These are phyloP conservation scores for Sphaerosporella brunnea DNA, from an alignment of 495 filamentous ascomycete species.

Conservation along the genomic window DNA sequence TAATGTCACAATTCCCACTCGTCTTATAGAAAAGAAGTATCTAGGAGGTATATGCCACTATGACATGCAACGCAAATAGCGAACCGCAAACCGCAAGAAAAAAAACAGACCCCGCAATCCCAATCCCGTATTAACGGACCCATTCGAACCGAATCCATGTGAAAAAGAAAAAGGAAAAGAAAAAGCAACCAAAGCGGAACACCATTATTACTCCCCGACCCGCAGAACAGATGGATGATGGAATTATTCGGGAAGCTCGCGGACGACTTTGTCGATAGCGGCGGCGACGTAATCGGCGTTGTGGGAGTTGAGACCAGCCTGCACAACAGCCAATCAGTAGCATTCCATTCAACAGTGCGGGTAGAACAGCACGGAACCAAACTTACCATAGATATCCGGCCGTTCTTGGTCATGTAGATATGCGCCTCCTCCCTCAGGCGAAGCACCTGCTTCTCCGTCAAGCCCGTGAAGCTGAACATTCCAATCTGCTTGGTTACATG, in stretches of 20 bases:
- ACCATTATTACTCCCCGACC: not conserved
- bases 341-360: not conserved
- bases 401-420: slow-evolving; percentile 98
- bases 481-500: slow-evolving; percentile 98
- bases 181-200: not conserved
- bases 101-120: not conserved
- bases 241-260: slow-evolving; percentile 26
- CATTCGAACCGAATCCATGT: too few relatives aligned
- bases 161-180: not conserved
- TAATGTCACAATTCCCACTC: too few relatives aligned
- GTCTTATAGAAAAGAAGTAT: too few relatives aligned
- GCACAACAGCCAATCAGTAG: not conserved
- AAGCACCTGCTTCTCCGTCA: slow-evolving; percentile 71
- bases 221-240: not conserved
- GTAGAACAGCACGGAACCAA: not conserved
- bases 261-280: slow-evolving; percentile 70
- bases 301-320: slow-evolving; percentile 73
- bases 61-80: not conserved
- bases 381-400: slow-evolving; percentile 62
- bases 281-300: slow-evolving; percentile 88
- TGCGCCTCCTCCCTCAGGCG: slow-evolving; percentile 64
- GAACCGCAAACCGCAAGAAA: not conserved
- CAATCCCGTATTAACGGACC: too few relatives aligned
- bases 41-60: too few relatives aligned
- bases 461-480: slow-evolving; percentile 96